Evolutionary conservation across 176 grass and related monocot genomes (phyloP).

Genomic region (Oryza coarctata): DNA sequence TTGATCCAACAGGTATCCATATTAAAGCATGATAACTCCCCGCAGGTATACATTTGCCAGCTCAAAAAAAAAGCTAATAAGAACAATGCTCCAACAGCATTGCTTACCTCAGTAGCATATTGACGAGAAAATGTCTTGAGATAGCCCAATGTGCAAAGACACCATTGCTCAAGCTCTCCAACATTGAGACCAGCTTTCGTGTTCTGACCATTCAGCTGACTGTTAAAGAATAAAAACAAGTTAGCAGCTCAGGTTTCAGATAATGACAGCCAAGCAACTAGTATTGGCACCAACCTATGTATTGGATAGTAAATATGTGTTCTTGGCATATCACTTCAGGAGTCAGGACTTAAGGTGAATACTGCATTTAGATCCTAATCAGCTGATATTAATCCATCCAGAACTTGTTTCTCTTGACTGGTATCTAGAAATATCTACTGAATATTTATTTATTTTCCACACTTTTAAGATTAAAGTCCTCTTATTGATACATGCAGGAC

Average conservation of each 20-base stretch:
- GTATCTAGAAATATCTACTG: neutral
- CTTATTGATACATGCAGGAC: neutral
- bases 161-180: slow-evolving; percentile 94
- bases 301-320: neutral
- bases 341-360: neutral
- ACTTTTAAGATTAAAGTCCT: neutral
- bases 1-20: slow-evolving; percentile 1
- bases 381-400: slow-evolving; percentile 24
- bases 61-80: slow-evolving; percentile 16
- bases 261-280: neutral
- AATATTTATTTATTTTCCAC: neutral
- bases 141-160: slow-evolving; percentile 84
- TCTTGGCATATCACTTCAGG: slow-evolving; percentile 8
- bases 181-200: slow-evolving; percentile 46
- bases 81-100: neutral
- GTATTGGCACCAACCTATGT: neutral
- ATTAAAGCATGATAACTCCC: neutral
- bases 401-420: neutral
- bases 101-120: slow-evolving; percentile 86
- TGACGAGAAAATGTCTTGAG: slow-evolving; percentile 95
- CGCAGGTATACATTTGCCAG: neutral
- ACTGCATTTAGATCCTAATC: neutral
- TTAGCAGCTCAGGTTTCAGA: neutral
- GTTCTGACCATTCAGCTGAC: slow-evolving; percentile 58
- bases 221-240: slow-evolving; percentile 34